phyloP scores from a whole-genome alignment of 176 grass and related monocot species.

The Carex pumila region DNA sequence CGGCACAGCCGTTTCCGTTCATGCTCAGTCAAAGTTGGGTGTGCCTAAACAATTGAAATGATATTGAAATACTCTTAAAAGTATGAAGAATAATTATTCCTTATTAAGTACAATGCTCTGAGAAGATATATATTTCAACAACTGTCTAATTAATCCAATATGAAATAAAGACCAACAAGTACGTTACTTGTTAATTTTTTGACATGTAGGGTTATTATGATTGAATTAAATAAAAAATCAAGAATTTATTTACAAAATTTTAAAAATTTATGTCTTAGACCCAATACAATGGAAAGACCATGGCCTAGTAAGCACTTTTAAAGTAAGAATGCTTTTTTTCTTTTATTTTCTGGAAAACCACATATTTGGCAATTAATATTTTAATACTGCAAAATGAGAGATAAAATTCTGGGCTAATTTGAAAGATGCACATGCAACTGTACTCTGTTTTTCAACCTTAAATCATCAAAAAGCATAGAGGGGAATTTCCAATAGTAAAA shows the following conservation, averaged over 20 bases:
- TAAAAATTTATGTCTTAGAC: too few species aligned
- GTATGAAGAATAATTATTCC: background rate
- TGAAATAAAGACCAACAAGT: background rate
- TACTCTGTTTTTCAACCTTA: too few species aligned
- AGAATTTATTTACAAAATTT: background rate
- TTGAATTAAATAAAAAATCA: background rate
- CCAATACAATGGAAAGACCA: too few species aligned
- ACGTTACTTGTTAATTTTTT: too few species aligned
- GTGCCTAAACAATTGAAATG: conserved; percentile 34
- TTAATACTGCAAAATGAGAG: too few species aligned
- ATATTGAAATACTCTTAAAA: background rate
- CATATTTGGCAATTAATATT: background rate
- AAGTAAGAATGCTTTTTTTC: too few species aligned
- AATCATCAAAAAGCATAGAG: too few species aligned
- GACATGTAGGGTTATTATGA: background rate
- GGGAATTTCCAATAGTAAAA: too few species aligned
- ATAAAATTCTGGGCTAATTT: too few species aligned
- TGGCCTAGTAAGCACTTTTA: too few species aligned
- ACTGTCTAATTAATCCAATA: background rate
- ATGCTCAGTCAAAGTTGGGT: conserved; percentile 83
- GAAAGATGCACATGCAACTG: too few species aligned
- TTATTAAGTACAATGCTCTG: background rate
- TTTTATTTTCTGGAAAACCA: background rate
- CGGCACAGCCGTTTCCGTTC: conserved; percentile 85
- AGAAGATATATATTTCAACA: background rate